phyloP scores from a whole-genome alignment of 2,329 filamentous ascomycete species.

The Sporothrix luriei region DNA sequence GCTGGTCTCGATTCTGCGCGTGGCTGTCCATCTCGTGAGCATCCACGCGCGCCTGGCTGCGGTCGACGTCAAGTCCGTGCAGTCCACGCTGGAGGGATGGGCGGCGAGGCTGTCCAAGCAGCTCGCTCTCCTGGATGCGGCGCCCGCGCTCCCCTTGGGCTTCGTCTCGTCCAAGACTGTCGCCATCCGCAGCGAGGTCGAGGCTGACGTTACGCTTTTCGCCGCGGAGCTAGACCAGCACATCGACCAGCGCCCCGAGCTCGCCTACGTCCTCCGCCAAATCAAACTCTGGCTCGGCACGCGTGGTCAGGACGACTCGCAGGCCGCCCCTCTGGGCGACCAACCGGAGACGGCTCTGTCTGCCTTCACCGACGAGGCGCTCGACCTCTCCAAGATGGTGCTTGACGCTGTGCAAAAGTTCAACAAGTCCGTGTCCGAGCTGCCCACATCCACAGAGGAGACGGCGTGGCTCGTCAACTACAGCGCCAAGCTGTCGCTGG shows the following conservation, averaged over 20 bases:
- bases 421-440: constrained; percentile 56
- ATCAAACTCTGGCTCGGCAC: constrained; percentile 64
- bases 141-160: constrained; percentile 55
- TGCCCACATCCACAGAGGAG: constrained; percentile 64
- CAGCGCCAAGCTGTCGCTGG: constrained; percentile 54
- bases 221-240: constrained; percentile 49
- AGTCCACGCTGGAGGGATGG: constrained; percentile 55
- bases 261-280: constrained; percentile 67
- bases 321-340: background rate
- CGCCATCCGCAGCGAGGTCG: constrained; percentile 44
- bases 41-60: constrained; percentile 68
- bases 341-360: constrained; percentile 38
- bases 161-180: constrained; percentile 50
- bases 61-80: constrained; percentile 50
- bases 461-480: constrained; percentile 63
- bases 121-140: constrained; percentile 36
- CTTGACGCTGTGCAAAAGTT: constrained; percentile 79
- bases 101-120: constrained; percentile 38
- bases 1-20: constrained; percentile 68
- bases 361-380: constrained; percentile 60
- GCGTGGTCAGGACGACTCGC: background rate
- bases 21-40: constrained; percentile 63
- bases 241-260: constrained; percentile 55
- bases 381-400: constrained; percentile 70
- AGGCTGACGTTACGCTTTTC: constrained; percentile 46